Evolutionary conservation across 805 yeast species (phyloP).

Genomic region (Candida broadrunensis): DNA sequence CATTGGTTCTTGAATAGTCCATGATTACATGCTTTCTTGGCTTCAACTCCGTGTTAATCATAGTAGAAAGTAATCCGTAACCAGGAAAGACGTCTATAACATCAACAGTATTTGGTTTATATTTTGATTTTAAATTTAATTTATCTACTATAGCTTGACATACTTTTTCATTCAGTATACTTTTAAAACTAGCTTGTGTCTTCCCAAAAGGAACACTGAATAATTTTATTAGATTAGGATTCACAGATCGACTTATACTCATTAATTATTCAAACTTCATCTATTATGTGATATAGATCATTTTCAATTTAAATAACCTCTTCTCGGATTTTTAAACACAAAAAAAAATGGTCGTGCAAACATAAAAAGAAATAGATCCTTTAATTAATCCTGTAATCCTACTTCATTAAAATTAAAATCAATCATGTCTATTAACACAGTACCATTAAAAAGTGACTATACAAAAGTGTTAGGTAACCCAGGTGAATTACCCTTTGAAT

Average conservation of each 20-base stretch:
- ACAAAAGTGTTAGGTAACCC: conserved; percentile 2
- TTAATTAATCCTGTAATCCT: too few relatives aligned
- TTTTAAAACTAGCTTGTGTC: neutral
- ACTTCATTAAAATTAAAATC: too few relatives aligned
- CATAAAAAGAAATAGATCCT: too few relatives aligned
- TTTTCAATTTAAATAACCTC: too few relatives aligned
- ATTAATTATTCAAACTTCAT: neutral
- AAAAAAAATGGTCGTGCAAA: too few relatives aligned
- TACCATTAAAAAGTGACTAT: conserved; percentile 13
- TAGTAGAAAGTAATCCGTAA: conserved; percentile 56
- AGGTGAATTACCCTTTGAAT: conserved; percentile 13
- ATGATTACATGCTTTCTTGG: conserved; percentile 66
- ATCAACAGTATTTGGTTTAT: conserved; percentile 37
- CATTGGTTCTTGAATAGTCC: conserved; percentile 43
- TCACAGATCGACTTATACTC: neutral
- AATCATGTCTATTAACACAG: conserved; percentile 32
- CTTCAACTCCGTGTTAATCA: conserved; percentile 54
- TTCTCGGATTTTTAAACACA: too few relatives aligned
- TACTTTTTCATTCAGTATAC: conserved; percentile 13
- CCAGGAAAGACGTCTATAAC: conserved; percentile 63
- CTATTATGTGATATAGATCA: neutral
- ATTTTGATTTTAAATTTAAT: conserved; percentile 38
- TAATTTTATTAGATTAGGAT: neutral
- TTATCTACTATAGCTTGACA: conserved; percentile 45
- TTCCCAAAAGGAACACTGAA: neutral